Evolutionary conservation across 2,329 filamentous ascomycete species (phyloP).

Genomic region (Emergomyces pasteurianus): DNA sequence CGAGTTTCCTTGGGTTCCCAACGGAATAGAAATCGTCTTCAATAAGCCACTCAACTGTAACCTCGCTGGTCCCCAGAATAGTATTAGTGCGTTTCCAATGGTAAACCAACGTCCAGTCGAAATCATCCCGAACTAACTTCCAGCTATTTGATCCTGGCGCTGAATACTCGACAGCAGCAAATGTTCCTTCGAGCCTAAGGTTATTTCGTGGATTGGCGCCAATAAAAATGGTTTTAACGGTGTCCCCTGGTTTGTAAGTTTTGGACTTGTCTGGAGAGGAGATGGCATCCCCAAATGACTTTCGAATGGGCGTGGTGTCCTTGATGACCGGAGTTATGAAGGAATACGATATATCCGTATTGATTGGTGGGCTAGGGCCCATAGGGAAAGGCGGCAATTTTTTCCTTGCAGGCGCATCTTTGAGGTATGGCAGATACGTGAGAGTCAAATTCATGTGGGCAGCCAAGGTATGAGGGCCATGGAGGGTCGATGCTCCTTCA

Average conservation of each 20-base stretch:
- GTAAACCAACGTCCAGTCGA: slow-evolving; percentile 74
- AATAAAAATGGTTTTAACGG: slow-evolving; percentile 58
- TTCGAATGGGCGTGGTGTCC: slow-evolving; percentile 55
- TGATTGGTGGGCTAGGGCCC: slow-evolving; percentile 63
- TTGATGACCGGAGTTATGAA: slow-evolving; percentile 72
- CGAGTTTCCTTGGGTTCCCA: slow-evolving; percentile 22
- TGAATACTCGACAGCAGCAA: slow-evolving; percentile 59
- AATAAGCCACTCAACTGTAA: slow-evolving; percentile 69
- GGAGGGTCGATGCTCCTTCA: slow-evolving; percentile 87
- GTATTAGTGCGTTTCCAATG: slow-evolving; percentile 63
- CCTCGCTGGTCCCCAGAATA: slow-evolving; percentile 63
- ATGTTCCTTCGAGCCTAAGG: slow-evolving; percentile 65
- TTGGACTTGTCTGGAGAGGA: slow-evolving; percentile 40
- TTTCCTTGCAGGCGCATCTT: slow-evolving; percentile 30
- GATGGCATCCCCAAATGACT: slow-evolving; percentile 57
- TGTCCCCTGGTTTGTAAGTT: slow-evolving; percentile 48
- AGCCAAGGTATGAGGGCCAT: slow-evolving; percentile 67
- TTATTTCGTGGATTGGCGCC: slow-evolving; percentile 88
- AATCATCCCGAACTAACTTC: slow-evolving; percentile 57
- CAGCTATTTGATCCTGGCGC: slow-evolving; percentile 40
- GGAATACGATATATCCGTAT: slow-evolving; percentile 59
- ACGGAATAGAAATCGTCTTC: slow-evolving; percentile 41
- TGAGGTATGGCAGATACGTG: slow-evolving; percentile 56
- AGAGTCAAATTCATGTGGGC: slow-evolving; percentile 81
- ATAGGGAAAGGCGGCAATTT: slow-evolving; percentile 33